phyloP scores from a whole-genome alignment of 2,329 filamentous ascomycete genomes.

The Thielaviopsis ethacetica region DNA sequence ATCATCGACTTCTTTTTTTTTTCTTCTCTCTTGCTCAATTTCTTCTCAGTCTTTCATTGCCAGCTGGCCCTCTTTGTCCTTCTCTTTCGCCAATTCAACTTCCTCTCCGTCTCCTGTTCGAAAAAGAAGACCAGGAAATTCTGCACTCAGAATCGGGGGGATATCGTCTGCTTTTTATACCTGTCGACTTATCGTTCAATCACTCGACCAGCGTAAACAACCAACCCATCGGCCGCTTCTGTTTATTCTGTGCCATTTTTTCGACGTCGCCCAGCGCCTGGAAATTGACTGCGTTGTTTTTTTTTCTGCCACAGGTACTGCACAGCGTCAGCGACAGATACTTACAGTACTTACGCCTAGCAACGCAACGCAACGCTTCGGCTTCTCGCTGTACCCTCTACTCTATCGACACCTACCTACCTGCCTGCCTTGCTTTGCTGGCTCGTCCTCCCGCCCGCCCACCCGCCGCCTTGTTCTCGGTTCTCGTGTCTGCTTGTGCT shows the following conservation, averaged over 20 bases:
- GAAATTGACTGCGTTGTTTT: neutral
- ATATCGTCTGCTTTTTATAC: neutral
- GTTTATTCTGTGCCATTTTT: neutral
- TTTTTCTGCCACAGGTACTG: neutral
- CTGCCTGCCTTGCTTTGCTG: slow-evolving; percentile 5
- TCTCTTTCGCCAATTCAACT: neutral
- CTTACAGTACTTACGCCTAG: too few species aligned
- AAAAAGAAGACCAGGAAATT: neutral
- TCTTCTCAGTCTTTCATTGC: slow-evolving; percentile 2
- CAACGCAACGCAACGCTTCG: neutral
- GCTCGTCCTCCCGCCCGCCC: neutral
- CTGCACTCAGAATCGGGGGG: neutral
- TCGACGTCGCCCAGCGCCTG: neutral
- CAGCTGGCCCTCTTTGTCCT: neutral
- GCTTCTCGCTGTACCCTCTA: neutral
- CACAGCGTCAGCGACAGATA: neutral
- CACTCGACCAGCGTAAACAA: neutral
- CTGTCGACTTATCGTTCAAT: neutral
- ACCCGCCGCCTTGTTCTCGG: neutral
- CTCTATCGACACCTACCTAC: neutral
- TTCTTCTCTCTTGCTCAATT: slow-evolving; percentile 1
- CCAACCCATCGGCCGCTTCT: neutral
- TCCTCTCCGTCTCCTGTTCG: neutral
- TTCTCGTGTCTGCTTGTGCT: neutral
- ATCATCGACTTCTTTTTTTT: slow-evolving; percentile 5